phyloP scores from a whole-genome alignment of 192 early-diverging fungal species.

The Gonapodya sp. region DNA sequence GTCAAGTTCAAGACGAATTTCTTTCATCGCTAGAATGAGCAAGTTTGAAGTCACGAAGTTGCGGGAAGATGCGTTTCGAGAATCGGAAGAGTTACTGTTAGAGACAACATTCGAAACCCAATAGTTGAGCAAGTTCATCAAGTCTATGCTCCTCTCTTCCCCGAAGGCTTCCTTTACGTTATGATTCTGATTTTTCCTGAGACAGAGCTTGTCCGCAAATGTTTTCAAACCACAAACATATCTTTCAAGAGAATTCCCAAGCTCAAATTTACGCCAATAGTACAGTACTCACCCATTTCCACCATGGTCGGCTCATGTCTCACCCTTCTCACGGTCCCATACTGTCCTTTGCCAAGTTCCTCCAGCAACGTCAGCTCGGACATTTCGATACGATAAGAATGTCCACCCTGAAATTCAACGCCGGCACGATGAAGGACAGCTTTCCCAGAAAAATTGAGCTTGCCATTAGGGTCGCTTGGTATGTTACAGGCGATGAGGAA shows the following conservation, averaged over 20 bases:
- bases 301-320: slow-evolving; percentile 77
- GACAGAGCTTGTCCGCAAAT: neutral
- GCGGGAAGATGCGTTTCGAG: too few species aligned
- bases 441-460: slow-evolving; percentile 85
- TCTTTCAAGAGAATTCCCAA: neutral
- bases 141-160: neutral
- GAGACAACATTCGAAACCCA: too few species aligned
- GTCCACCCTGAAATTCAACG: slow-evolving; percentile 84
- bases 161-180: neutral
- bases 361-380: slow-evolving; percentile 63
- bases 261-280: slow-evolving; percentile 11
- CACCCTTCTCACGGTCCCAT: slow-evolving; percentile 86
- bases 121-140: too few species aligned
- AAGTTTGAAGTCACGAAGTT: too few species aligned
- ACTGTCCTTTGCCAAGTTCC: slow-evolving; percentile 85
- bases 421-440: slow-evolving; percentile 82
- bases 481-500: too few species aligned
- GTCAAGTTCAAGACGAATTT: slow-evolving; percentile 88
- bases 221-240: neutral
- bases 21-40: slow-evolving; percentile 62
- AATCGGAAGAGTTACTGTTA: too few species aligned
- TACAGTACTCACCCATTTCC: slow-evolving; percentile 47
- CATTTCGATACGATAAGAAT: slow-evolving; percentile 81
- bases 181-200: neutral
- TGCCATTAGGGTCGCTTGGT: slow-evolving; percentile 68